Evolutionary conservation across 768 basidiomycete species (phyloP).

Genomic region (Kwoniella botswanensis): DNA sequence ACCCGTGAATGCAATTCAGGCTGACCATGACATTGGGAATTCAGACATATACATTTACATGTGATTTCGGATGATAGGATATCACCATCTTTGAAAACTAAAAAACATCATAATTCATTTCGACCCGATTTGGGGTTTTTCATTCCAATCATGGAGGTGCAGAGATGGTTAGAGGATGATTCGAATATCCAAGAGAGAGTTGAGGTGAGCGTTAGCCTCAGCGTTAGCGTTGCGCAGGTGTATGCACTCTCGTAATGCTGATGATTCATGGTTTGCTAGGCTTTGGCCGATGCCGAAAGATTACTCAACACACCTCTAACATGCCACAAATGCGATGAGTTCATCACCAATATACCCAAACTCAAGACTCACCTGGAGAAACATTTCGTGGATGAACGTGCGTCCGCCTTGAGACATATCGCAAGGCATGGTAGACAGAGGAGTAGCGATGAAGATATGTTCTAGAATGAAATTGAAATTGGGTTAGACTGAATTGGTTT

Average conservation of each 20-base stretch:
- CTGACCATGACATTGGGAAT: neutral
- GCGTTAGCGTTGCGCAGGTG: neutral
- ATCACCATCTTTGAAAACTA: conserved; percentile 74
- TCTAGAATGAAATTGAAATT: conserved; percentile 3
- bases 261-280: conserved; percentile 20
- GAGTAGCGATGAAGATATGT: conserved; percentile 42
- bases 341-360: conserved; percentile 72
- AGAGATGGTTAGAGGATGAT: conserved; percentile 65
- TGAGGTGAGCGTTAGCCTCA: conserved; percentile 26
- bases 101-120: conserved; percentile 92
- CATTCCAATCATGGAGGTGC: conserved; percentile 74
- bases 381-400: conserved; percentile 68
- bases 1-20: too few species aligned
- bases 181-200: conserved; percentile 30
- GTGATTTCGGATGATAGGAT: conserved; percentile 79
- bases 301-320: conserved; percentile 70
- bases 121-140: conserved; percentile 84
- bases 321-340: conserved; percentile 73
- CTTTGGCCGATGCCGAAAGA: conserved; percentile 59
- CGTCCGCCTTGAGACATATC: conserved; percentile 25
- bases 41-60: conserved; percentile 67
- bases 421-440: conserved; percentile 34
- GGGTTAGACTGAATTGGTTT: too few species aligned
- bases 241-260: neutral
- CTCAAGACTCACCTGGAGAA: conserved; percentile 76